These are phyloP conservation scores for Xanthoconium purpureum DNA, from an alignment of 768 basidiomycete genomes.

Conservation along the genomic window DNA sequence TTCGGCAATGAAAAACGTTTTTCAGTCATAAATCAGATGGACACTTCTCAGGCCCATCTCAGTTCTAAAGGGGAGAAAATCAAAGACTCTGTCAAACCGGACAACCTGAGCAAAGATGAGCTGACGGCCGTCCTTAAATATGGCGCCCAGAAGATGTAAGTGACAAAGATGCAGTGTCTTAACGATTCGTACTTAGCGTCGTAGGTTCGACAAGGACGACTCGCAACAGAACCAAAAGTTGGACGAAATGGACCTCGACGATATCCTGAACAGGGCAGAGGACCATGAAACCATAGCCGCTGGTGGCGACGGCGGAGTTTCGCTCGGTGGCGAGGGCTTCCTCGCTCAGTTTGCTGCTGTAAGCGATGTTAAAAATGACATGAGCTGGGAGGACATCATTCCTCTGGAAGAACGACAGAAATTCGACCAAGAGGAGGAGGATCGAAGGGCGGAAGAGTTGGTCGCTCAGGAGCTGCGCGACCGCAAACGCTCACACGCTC, in stretches of 20 bases:
- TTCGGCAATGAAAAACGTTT: constrained; percentile 6
- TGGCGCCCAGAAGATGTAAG: constrained; percentile 95
- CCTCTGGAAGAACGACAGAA: constrained; percentile 86
- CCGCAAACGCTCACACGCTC: constrained; percentile 82
- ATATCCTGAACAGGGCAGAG: constrained; percentile 94
- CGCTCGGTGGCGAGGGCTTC: constrained; percentile 97
- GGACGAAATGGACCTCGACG: constrained; percentile 98
- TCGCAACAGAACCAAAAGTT: constrained; percentile 89
- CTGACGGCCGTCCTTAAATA: constrained; percentile 97
- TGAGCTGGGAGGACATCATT: constrained; percentile 99
- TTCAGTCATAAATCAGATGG: constrained; percentile 99
- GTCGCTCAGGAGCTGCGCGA: constrained; percentile 65
- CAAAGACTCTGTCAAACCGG: constrained; percentile 72
- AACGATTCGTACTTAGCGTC: constrained; percentile 8
- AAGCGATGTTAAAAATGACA: constrained; percentile 98
- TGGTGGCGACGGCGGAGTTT: constrained; percentile 80
- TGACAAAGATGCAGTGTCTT: constrained; percentile 11
- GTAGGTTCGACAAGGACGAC: constrained; percentile 97
- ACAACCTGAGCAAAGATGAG: constrained; percentile 92
- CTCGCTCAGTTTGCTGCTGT: constrained; percentile 92
- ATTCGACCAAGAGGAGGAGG: constrained; percentile 78
- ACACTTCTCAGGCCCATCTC: constrained; percentile 95
- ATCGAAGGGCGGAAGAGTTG: constrained; percentile 68
- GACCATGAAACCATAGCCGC: constrained; percentile 92
- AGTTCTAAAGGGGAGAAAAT: constrained; percentile 67